These are phyloP conservation scores for Pleurotus tuber-regium DNA, from an alignment of 768 basidiomycete species.

Conservation along the genomic window DNA sequence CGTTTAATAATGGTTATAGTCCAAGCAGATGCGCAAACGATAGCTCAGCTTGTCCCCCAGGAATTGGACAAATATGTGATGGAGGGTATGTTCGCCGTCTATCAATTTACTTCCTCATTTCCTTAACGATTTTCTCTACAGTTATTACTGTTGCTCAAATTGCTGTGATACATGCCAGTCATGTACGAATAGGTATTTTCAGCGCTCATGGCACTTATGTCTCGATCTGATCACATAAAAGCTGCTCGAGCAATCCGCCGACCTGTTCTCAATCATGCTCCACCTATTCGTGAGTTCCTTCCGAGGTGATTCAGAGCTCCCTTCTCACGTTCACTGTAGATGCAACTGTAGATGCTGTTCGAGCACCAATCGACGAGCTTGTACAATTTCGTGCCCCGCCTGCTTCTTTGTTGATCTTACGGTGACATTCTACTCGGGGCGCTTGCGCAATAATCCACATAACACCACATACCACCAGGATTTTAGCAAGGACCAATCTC, in stretches of 20 bases:
- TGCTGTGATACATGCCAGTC: constrained; percentile 16
- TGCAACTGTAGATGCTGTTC: constrained; percentile 19
- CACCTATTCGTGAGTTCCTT: constrained; percentile 2
- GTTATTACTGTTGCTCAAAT: constrained; percentile 15
- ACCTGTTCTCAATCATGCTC: constrained; percentile 12
- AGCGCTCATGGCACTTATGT: too few relatives aligned
- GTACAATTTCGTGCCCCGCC: constrained; percentile 15
- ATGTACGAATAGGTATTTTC: constrained; percentile 13
- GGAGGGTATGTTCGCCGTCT: constrained; percentile 14
- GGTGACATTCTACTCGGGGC: constrained; percentile 7
- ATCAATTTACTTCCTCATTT: not conserved
- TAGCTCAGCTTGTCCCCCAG: constrained; percentile 12
- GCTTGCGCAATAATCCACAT: not conserved
- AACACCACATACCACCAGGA: constrained; percentile 14
- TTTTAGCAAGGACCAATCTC: constrained; percentile 12
- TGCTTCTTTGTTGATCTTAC: constrained; percentile 16
- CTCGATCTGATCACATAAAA: too few relatives aligned
- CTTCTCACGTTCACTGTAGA: constrained; percentile 1
- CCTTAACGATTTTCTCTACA: not conserved
- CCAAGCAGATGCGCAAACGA: constrained; percentile 13
- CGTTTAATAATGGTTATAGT: constrained; percentile 12
- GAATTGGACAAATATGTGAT: constrained; percentile 12
- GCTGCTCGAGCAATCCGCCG: constrained; percentile 9
- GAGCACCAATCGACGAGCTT: constrained; percentile 5
- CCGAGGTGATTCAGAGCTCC: not conserved